These are phyloP conservation scores for Lasiodiplodia gonubiensis DNA, from an alignment of 2,329 filamentous ascomycete genomes.

Conservation along the genomic window DNA sequence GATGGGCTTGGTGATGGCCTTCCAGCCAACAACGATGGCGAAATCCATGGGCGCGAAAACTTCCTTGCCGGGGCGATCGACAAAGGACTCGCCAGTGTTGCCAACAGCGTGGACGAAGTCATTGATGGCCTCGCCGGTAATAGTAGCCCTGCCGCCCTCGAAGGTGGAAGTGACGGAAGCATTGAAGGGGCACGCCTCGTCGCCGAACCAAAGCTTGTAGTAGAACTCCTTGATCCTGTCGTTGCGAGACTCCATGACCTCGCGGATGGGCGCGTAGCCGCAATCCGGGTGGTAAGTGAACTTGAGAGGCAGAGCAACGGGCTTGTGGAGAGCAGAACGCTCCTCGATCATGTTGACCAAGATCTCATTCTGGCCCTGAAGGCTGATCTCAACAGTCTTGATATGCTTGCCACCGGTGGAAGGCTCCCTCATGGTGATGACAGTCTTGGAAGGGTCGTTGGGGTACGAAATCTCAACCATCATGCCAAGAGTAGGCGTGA, in stretches of 20 bases:
- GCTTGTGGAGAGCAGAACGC: slow-evolving; percentile 80
- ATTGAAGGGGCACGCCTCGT: slow-evolving; percentile 82
- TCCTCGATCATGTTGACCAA: slow-evolving; percentile 91
- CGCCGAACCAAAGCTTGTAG: slow-evolving; percentile 96
- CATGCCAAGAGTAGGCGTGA: slow-evolving; percentile 83
- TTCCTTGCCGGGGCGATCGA: slow-evolving; percentile 91
- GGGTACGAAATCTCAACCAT: slow-evolving; percentile 87
- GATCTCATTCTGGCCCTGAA: slow-evolving; percentile 78
- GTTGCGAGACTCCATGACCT: slow-evolving; percentile 95
- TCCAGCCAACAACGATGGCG: slow-evolving; percentile 97
- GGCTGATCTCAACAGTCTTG: slow-evolving; percentile 84
- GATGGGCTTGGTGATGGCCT: slow-evolving; percentile 98
- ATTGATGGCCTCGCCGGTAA: slow-evolving; percentile 91
- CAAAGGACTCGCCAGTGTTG: slow-evolving; percentile 96
- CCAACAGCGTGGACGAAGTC: slow-evolving; percentile 99
- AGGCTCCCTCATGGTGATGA: slow-evolving; percentile 86
- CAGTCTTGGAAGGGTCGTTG: slow-evolving; percentile 80
- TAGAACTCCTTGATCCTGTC: slow-evolving; percentile 99
- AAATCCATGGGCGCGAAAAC: slow-evolving; percentile 99
- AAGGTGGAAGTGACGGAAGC: slow-evolving; percentile 85
- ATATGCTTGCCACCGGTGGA: slow-evolving; percentile 83
- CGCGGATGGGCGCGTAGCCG: slow-evolving; percentile 95
- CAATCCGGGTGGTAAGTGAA: slow-evolving; percentile 95
- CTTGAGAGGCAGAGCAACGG: slow-evolving; percentile 81
- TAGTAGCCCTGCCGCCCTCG: slow-evolving; percentile 83